Evolutionary conservation across 2,329 filamentous ascomycete genomes (phyloP).

Genomic region (Septoria linicola): DNA sequence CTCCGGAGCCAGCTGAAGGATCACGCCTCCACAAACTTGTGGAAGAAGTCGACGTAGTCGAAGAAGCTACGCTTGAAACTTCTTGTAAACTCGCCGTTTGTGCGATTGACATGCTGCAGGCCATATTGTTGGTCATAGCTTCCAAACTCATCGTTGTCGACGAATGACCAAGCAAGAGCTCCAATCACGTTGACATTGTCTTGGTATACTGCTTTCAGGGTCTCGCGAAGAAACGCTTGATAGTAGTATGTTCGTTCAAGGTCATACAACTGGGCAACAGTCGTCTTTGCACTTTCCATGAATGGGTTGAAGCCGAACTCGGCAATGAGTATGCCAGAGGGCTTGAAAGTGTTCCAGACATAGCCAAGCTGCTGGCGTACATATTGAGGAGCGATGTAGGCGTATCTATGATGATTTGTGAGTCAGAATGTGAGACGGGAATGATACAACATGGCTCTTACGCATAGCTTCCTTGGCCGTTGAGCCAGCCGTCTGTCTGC

Average conservation of each 20-base stretch:
- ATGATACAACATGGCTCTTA: neutral
- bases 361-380: slow-evolving; percentile 58
- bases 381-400: slow-evolving; percentile 58
- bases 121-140: slow-evolving; percentile 40
- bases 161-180: slow-evolving; percentile 39
- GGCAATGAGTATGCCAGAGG: slow-evolving; percentile 42
- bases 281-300: slow-evolving; percentile 45
- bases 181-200: slow-evolving; percentile 42
- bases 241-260: slow-evolving; percentile 37
- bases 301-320: slow-evolving; percentile 47
- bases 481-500: slow-evolving; percentile 29
- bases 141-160: slow-evolving; percentile 40
- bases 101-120: slow-evolving; percentile 43
- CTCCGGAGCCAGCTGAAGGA: no score
- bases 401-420: slow-evolving; percentile 17
- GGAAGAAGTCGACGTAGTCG: slow-evolving; percentile 40
- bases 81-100: slow-evolving; percentile 38
- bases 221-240: slow-evolving; percentile 37
- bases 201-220: slow-evolving; percentile 37
- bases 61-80: slow-evolving; percentile 43
- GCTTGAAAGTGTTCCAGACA: slow-evolving; percentile 58
- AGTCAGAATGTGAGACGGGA: neutral
- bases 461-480: slow-evolving; percentile 26
- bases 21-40: slow-evolving; percentile 29
- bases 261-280: slow-evolving; percentile 49